phyloP scores from a whole-genome alignment of 2,329 filamentous ascomycete genomes.

The Aspergillus cejpii region DNA sequence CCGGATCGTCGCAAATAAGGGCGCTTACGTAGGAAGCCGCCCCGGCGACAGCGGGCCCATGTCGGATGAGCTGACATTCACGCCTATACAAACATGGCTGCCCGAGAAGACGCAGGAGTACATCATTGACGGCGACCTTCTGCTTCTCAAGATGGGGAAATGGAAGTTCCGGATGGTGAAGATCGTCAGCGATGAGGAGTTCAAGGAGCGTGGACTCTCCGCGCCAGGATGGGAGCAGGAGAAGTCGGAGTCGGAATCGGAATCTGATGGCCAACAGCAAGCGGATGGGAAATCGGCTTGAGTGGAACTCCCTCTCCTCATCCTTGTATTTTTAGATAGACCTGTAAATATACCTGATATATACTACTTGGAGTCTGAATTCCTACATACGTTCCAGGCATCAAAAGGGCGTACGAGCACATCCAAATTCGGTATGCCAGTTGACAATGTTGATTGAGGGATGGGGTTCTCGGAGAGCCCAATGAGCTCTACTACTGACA shows the following conservation, averaged over 20 bases:
- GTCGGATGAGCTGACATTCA: slow-evolving; percentile 45
- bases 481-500: no score
- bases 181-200: slow-evolving; percentile 51
- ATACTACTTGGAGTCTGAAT: background rate
- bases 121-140: slow-evolving; percentile 45
- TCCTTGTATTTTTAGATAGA: slow-evolving; percentile 5
- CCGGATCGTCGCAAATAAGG: slow-evolving; percentile 45
- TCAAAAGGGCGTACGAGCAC: no score
- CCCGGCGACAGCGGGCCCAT: slow-evolving; percentile 38
- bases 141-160: slow-evolving; percentile 55
- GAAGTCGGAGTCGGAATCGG: background rate
- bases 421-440: no score
- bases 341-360: background rate
- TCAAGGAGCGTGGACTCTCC: slow-evolving; percentile 40
- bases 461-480: no score
- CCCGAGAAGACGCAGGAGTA: slow-evolving; percentile 43
- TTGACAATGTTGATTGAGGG: no score
- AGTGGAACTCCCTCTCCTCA: background rate
- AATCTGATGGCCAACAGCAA: background rate
- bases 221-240: slow-evolving; percentile 48
- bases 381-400: background rate
- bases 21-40: slow-evolving; percentile 46
- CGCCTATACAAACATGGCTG: slow-evolving; percentile 42
- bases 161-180: slow-evolving; percentile 54
- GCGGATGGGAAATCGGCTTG: background rate